Base-by-base conservation (phyloP, 225 moss, liverwort and hornwort species). In the Lunularia cruciata region DNA sequence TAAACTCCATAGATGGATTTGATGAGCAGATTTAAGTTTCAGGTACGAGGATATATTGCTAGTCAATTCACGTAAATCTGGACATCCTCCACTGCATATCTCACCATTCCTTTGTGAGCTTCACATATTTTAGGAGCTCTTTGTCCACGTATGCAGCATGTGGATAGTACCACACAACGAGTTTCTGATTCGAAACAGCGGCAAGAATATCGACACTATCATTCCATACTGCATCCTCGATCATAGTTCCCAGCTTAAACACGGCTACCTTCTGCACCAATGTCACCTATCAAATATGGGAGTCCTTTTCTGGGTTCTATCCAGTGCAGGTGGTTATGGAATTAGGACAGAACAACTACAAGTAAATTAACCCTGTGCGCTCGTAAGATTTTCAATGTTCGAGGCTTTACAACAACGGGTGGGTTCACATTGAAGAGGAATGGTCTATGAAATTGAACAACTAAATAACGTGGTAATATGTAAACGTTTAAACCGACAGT, bases 151-250 rank as follows among this genome's bases (percentile, higher is more conserved):
- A 85, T 34, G 86, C 80, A 27, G 81, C 85, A 54, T 92, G 89
- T 33, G 96, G 92, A 53, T 90, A 89, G 39, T 85, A 96, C 96
- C 90, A 96, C 31, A 92, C 71, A 10, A 90, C 83, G 62, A 98
- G 66, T 47, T 82, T 89, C 58, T 79, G 86, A 63, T 93, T 86
- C 22, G 69, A 79, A n/a, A 89, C 35, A 34, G 84, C 80, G 64
- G 85, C 81, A 71, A 98, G 65, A 75, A 93, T 75, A 38, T 93
- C 85, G 23, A 79, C 76, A 67, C 68, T 69, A 11, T 98, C 96
- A 81, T 91, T 91, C 96, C 96, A 98, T 68, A 93, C 75, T 63
- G 67, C 81, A 56, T 84, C 87, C 60, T 84, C 86, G 19, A 93
- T 85, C 90, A 93, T 85, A 26, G 86, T 75, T 62, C 86, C 96